A percentile compares a stretch with the other conserved stretches of the same genome.
phyloP scores from a whole-genome alignment of 1,284 basidiomycete genomes.

The Trametes versicolor region DNA sequence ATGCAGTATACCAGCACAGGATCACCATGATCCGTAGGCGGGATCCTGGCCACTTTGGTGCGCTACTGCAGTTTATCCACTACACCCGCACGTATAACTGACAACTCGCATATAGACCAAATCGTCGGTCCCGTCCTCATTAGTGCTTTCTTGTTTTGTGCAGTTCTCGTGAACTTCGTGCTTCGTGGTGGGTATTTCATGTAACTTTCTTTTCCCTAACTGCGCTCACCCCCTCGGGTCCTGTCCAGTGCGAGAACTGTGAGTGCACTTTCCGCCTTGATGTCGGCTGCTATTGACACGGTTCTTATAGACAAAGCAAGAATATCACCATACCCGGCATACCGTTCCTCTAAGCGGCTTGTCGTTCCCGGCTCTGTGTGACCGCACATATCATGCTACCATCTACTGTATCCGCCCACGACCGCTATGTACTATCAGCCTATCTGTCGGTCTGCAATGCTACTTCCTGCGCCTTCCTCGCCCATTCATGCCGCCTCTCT shows the following conservation, averaged over 20 bases:
- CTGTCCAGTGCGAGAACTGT: constrained; percentile 54
- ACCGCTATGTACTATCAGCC: constrained; percentile 13
- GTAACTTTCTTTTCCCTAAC: neutral
- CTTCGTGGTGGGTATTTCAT: constrained; percentile 69
- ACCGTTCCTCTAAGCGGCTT: constrained; percentile 28
- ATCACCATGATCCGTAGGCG: constrained; percentile 92
- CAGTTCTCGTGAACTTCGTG: constrained; percentile 88
- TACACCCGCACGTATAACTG: constrained; percentile 3
- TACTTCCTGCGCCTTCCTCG: neutral
- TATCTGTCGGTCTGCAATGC: constrained; percentile 2
- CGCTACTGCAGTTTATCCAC: constrained; percentile 36
- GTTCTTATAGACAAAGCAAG: constrained; percentile 42
- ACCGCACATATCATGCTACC: neutral
- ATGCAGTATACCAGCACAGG: constrained; percentile 87
- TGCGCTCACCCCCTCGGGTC: neutral
- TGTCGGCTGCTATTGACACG: constrained; percentile 5
- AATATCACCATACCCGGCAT: constrained; percentile 48
- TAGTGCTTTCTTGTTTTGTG: constrained; percentile 83
- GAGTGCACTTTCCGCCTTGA: constrained; percentile 32
- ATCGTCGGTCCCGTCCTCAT: constrained; percentile 85
- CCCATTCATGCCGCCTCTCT: neutral
- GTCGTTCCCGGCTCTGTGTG: no score
- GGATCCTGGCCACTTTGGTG: constrained; percentile 93
- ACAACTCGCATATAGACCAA: constrained; percentile 61
- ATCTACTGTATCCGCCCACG: neutral